Conservation (phyloP, 768 basidiomycete species). For the Lactarius trivialis region DNA sequence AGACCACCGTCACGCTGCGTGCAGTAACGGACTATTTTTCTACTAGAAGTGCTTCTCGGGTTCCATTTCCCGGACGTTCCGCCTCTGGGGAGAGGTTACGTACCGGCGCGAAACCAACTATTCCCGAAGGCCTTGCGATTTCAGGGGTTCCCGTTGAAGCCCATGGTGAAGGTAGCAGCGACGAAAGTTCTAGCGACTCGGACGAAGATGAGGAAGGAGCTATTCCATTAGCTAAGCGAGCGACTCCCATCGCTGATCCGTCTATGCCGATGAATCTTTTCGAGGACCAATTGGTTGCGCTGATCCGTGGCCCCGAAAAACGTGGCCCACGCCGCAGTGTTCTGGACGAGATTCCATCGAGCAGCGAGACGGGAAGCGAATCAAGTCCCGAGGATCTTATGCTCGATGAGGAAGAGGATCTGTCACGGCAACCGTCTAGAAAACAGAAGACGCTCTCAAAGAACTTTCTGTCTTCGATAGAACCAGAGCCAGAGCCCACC, state of each 20-base stretch:
- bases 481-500: slow-evolving; percentile 8
- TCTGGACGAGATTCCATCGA: slow-evolving; percentile 21
- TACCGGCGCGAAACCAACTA: neutral
- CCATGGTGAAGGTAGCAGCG: slow-evolving; percentile 20
- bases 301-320: slow-evolving; percentile 15
- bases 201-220: neutral
- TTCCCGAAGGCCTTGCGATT: slow-evolving; percentile 8
- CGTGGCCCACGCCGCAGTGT: slow-evolving; percentile 15
- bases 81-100: neutral
- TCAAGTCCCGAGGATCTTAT: slow-evolving; percentile 11
- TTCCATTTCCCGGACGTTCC: neutral
- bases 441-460: neutral
- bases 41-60: neutral
- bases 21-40: neutral
- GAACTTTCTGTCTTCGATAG: neutral
- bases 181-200: slow-evolving; percentile 15
- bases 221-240: neutral
- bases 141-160: slow-evolving; percentile 17
- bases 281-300: slow-evolving; percentile 6
- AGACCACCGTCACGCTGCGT: neutral
- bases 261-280: neutral
- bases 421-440: neutral
- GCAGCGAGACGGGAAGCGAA: slow-evolving; percentile 11
- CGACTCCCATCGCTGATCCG: neutral
- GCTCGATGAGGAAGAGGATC: slow-evolving; percentile 22